Evolutionary conservation across 257 asterid genomes (phyloP), one percentile per base, ranked within the genome.

Genomic region (Solanum acaule): DNA sequence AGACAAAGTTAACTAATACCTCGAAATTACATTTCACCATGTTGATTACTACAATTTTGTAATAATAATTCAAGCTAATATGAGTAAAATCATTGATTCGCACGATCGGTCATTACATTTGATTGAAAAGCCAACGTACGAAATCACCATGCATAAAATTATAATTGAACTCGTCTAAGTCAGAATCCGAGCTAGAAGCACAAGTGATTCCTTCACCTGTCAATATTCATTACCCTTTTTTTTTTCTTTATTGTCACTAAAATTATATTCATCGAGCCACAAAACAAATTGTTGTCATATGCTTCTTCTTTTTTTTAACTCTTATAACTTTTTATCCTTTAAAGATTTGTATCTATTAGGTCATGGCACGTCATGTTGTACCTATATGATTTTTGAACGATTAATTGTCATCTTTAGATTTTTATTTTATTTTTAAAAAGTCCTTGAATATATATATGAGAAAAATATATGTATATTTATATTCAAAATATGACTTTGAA

Each of bases 151-250:
- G 1, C 2, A 20, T 20, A 31, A 8, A 15, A 71, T 4, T 33
- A 71, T 71, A 5, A 31, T 71, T 0, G 3, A 71, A 71, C 1
- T 1, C 6, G 4, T 71, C 3, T 71, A 8, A 71, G 8, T 31
- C 14, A 31, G 4, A 71, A 71, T 71, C 25, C 42, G 2, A 71
- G 6, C 4, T 15, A 70, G 14, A 71, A 71, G 6, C 78, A 70
- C 6, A 3, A 79, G 86, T 91, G 94, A 90, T 92, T 91, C 89
- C 84, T 91, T 86, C 90, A 72, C 76, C 88, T 87, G 83, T 86
- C 88, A 42, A 71, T 71, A 71, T 85, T 37, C 44, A 13, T 63
- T 63, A 25, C n/a, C 65, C 6, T 25, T 25, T 78, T 42, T 8
- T 8, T 42, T 25, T 44, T 78, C 25, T 25, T 40, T 34, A 35